Base-by-base conservation (phyloP, 208 protist genomes). In the Leishmania guyanensis region DNA sequence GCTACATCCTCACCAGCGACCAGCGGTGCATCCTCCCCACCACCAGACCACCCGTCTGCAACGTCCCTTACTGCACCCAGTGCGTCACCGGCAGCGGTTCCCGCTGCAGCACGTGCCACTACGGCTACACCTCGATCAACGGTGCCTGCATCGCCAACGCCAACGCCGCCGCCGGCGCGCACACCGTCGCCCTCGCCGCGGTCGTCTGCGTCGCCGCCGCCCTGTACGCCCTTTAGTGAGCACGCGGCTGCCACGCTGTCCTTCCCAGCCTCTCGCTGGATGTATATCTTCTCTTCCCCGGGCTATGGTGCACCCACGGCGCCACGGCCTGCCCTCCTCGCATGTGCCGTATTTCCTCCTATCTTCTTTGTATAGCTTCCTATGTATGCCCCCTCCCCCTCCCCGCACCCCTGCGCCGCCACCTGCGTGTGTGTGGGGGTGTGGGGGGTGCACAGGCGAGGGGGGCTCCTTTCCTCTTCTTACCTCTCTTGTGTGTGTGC, bases 161-260 rank as follows among this genome's bases (percentile, higher is more conserved):
- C 71, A 77, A 48, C 73, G 53, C 1, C 53, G 73, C 36, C 22
- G 20, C 73, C 5, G 75, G 58, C 26, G 62, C 62, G 39, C 69
- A 53, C 69, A 73, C 69, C 69, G 69, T 46, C 46, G 39, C 26
- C 46, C 69, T 73, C 69, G 69, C 69, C 69, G 69, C 69, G 26
- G 69, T 2, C 43, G 69, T 73, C 69, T 73, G 46, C 69, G 26
- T 73, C 46, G 69, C 22, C 9, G 69, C 69, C 69, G 46, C 69
- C 48, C 17, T 79, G 46, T 71, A 79, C 62, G 17, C 60, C 60
- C 26, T 79, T 12, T 79, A 79, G 62, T 29, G 58, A 39, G 74
- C n/a, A 8, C 20, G 74, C 60, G 60, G 60, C 60, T 17, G n/a
- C 60, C 60, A 33, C 60, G n/a, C 60, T 65, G 60, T 65, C n/a